These are phyloP conservation scores for Phytophthora gonapodyides DNA, from an alignment of 352 stramenopile genomes.

Conservation along the genomic window DNA sequence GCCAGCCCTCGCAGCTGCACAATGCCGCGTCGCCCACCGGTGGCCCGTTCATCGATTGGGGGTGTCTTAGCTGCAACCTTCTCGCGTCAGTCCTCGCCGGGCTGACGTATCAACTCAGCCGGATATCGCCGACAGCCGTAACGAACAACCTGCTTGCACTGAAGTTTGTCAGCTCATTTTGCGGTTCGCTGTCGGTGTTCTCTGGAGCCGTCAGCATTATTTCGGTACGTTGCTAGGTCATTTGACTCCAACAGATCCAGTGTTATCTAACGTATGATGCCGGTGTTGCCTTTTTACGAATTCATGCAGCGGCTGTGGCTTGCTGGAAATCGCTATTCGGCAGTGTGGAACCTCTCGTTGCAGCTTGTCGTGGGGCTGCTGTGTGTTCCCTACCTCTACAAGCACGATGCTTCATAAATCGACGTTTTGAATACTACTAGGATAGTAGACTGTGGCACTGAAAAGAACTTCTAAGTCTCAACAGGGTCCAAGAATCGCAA, in stretches of 20 bases:
- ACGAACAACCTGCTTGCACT: conserved; percentile 63
- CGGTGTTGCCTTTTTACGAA: neutral
- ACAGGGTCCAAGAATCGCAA: too few relatives aligned
- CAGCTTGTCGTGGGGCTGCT: conserved; percentile 55
- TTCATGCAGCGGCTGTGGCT: conserved; percentile 51
- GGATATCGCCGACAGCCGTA: conserved; percentile 43
- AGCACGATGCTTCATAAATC: conserved; percentile 42
- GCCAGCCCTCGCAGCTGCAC: conserved; percentile 17
- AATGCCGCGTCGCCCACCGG: conserved; percentile 24
- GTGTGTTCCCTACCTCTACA: conserved; percentile 67
- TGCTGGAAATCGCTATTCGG: conserved; percentile 44
- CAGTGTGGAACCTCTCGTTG: conserved; percentile 54
- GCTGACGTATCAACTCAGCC: conserved; percentile 55
- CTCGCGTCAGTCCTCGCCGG: conserved; percentile 52
- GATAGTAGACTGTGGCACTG: too few relatives aligned
- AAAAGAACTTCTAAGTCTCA: too few relatives aligned
- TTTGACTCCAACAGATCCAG: neutral
- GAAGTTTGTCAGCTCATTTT: conserved; percentile 85
- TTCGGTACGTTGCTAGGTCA: conserved; percentile 38
- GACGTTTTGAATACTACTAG: neutral
- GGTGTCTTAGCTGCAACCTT: conserved; percentile 62
- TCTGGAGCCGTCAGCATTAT: conserved; percentile 57
- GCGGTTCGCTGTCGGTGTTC: conserved; percentile 71
- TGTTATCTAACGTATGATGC: neutral
- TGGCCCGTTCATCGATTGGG: conserved; percentile 53